phyloP scores from a whole-genome alignment of 139 green algal species.

The Coelastrella sp. region DNA sequence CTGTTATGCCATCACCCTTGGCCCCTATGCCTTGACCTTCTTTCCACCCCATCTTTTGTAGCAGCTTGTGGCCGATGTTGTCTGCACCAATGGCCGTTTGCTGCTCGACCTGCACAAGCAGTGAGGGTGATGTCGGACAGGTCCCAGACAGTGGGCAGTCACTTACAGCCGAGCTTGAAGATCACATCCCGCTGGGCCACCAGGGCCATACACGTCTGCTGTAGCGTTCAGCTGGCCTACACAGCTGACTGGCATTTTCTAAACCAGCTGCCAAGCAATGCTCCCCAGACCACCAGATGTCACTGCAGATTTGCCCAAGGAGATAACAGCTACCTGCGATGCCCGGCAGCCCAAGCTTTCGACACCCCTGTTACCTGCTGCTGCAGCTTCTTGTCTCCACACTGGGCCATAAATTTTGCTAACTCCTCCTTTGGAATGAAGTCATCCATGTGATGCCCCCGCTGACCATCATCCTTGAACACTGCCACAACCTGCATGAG shows the following conservation, averaged over 20 bases:
- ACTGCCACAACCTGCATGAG: conserved; percentile 62
- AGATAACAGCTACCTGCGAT: too few species aligned
- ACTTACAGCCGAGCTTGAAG: too few species aligned
- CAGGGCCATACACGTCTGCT: too few species aligned
- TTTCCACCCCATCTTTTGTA: conserved; percentile 87
- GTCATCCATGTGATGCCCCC: conserved; percentile 85
- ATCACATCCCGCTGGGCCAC: too few species aligned
- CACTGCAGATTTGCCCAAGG: too few species aligned
- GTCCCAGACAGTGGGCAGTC: neutral
- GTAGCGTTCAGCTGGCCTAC: too few species aligned
- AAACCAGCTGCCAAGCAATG: too few species aligned
- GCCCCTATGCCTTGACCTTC: conserved; percentile 76
- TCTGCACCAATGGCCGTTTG: conserved; percentile 63
- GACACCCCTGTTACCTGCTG: conserved; percentile 30
- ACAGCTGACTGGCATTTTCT: too few species aligned
- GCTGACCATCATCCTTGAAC: conserved; percentile 71
- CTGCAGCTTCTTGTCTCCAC: conserved; percentile 51
- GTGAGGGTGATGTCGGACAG: neutral
- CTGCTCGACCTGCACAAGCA: conserved; percentile 36
- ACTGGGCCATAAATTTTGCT: conserved; percentile 73
- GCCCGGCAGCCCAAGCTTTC: too few species aligned
- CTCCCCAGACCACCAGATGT: too few species aligned
- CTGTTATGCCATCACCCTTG: conserved; percentile 57
- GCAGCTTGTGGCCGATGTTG: conserved; percentile 88
- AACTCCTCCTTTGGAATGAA: conserved; percentile 85